Base-by-base conservation (phyloP, 2,329 filamentous ascomycete genomes). In the Sordariomycetes sp. region DNA sequence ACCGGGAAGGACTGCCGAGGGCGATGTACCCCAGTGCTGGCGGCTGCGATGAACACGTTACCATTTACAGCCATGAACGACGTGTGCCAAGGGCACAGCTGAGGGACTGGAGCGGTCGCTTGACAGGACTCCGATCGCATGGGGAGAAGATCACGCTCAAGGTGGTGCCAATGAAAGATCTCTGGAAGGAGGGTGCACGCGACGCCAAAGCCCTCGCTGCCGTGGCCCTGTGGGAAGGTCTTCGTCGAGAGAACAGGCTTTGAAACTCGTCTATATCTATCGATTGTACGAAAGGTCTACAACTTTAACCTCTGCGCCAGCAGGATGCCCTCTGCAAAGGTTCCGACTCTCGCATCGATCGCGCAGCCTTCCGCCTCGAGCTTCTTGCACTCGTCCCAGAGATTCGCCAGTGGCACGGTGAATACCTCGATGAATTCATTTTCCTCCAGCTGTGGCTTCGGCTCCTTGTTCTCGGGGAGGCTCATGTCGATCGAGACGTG, bases 341-440 rank as follows among this genome's bases (percentile, higher is more conserved):
- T 85, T 2, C 80, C 84, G 3, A 90, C 79, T 25, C 84, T 67
- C 6, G 83, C 83, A 55, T 92, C 85, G 44, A 92, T 84, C 2
- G 81, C 84, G 54, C 74, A 87, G 0, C 85, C 85, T 42, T 86
- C 64, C 3, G 61, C 60, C 49, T 87, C 82, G 2, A 87, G 63
- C 42, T 55, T 69, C 52, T 75, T 75, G 50, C 79, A 79, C 49
- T 82, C 76, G 0, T 67, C 67, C 62, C 80, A 86, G 25, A 90
- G 55, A 11, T 69, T 62, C 15, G 57, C 61, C 28, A 90, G 50
- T 6, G 77, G 79, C 7, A 86, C 67, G 8, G 72, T 74, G 47
- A 90, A 88, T 21, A 79, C 79, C 53, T 88, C 82, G 48, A 90
- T 88, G 50, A 87, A 88, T 58, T 90, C 84, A 42, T 77, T 80